phyloP scores from a whole-genome alignment of 495 filamentous ascomycete species.

The Oidiodendron maius region DNA sequence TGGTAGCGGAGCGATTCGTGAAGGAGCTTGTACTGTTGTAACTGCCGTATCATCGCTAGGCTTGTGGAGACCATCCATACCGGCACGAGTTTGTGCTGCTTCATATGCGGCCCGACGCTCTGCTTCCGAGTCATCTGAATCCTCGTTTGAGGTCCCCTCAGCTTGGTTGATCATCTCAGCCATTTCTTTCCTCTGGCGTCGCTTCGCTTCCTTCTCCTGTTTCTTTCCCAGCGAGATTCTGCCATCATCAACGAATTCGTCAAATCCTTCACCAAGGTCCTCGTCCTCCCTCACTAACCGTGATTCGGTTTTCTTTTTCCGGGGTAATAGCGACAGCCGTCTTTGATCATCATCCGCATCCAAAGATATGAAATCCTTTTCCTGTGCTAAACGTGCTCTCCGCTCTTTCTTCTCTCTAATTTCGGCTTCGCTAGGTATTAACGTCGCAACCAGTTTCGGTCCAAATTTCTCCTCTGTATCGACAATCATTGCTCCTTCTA shows the following conservation, averaged over 20 bases:
- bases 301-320: slow-evolving; percentile 54
- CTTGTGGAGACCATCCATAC: slow-evolving; percentile 61
- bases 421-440: slow-evolving; percentile 79
- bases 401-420: slow-evolving; percentile 90
- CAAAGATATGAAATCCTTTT: slow-evolving; percentile 76
- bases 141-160: slow-evolving; percentile 53
- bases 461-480: slow-evolving; percentile 65
- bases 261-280: slow-evolving; percentile 91
- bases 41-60: slow-evolving; percentile 10
- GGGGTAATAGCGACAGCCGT: slow-evolving; percentile 39
- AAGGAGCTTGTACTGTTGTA: slow-evolving; percentile 29
- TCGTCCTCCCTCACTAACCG: slow-evolving; percentile 85
- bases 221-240: slow-evolving; percentile 70
- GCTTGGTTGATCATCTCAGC: slow-evolving; percentile 79
- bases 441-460: slow-evolving; percentile 11
- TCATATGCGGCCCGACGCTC: slow-evolving; percentile 84
- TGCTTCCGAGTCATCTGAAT: slow-evolving; percentile 69
- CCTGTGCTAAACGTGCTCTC: slow-evolving; percentile 68
- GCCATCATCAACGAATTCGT: slow-evolving; percentile 85
- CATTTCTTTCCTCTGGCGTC: slow-evolving; percentile 67
- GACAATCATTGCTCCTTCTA: slow-evolving; percentile 56
- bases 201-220: slow-evolving; percentile 70
- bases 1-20: slow-evolving; percentile 53
- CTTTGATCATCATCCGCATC: slow-evolving; percentile 48
- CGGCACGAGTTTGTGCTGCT: slow-evolving; percentile 76